These are phyloP conservation scores for Berkeleyomyces rouxiae DNA, from an alignment of 2,329 filamentous ascomycete genomes.

Conservation along the genomic window DNA sequence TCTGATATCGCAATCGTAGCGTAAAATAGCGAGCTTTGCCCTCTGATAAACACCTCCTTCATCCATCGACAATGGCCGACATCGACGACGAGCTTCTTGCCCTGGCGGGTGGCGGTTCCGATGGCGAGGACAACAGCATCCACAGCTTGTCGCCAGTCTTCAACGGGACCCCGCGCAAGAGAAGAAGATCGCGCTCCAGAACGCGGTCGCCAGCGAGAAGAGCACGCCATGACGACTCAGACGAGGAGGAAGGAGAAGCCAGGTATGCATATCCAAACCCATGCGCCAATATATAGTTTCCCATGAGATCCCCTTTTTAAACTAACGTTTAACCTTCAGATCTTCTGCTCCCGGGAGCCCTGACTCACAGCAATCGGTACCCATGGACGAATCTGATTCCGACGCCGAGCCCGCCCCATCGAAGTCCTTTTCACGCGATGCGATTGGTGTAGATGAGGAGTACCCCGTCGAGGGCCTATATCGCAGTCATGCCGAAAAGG, in stretches of 20 bases:
- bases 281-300: background rate
- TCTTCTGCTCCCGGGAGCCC: constrained; percentile 54
- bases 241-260: constrained; percentile 63
- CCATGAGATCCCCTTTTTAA: background rate
- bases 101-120: constrained; percentile 59
- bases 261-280: background rate
- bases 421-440: constrained; percentile 28
- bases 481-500: constrained; percentile 55
- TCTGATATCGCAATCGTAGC: too few species aligned
- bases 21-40: background rate
- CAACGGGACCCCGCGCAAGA: background rate
- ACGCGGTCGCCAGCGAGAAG: constrained; percentile 27
- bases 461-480: constrained; percentile 86
- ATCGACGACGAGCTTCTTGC: constrained; percentile 88
- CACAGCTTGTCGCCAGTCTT: constrained; percentile 5
- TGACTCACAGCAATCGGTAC: constrained; percentile 61
- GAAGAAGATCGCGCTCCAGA: constrained; percentile 1
- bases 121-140: constrained; percentile 31
- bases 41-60: background rate
- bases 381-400: constrained; percentile 80
- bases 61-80: constrained; percentile 50
- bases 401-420: constrained; percentile 31
- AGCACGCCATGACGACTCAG: constrained; percentile 22
- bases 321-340: constrained; percentile 25
- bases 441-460: constrained; percentile 36